Conservation (phyloP, 257 asterid species). For the Salvia rosmarinus region DNA sequence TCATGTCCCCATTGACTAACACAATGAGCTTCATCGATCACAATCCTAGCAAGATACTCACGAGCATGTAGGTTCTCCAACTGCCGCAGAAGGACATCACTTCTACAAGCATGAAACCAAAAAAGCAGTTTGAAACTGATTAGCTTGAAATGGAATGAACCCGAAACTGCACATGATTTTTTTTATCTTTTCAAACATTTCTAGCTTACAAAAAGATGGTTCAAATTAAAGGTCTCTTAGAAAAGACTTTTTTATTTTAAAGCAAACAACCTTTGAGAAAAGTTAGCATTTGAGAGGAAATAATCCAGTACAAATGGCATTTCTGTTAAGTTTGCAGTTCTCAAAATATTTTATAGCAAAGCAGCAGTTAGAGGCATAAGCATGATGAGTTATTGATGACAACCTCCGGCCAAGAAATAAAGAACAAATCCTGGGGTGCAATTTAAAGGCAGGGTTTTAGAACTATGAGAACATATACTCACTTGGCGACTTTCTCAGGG, state of each 20-base stretch:
- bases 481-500: conserved; percentile 97
- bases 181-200: neutral
- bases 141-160: neutral
- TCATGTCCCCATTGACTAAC: conserved; percentile 99
- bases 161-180: neutral
- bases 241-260: conserved; percentile 4
- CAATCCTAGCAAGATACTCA: conserved; percentile 80
- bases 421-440: conserved; percentile 24
- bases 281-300: conserved; percentile 14
- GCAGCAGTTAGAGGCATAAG: conserved; percentile 26
- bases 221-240: conserved; percentile 24
- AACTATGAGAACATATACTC: conserved; percentile 41
- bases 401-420: conserved; percentile 24
- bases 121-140: neutral
- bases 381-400: conserved; percentile 11
- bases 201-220: neutral
- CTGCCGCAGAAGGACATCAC: conserved; percentile 86
- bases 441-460: conserved; percentile 13
- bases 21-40: conserved; percentile 99
- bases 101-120: conserved; percentile 57
- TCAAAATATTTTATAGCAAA: conserved; percentile 6
- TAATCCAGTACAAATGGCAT: conserved; percentile 15
- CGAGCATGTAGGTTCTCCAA: conserved; percentile 84
- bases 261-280: neutral
- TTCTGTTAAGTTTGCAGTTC: conserved; percentile 6